These are phyloP conservation scores for Acacia confusa DNA, from an alignment of 306 rosid species.

Conservation along the genomic window DNA sequence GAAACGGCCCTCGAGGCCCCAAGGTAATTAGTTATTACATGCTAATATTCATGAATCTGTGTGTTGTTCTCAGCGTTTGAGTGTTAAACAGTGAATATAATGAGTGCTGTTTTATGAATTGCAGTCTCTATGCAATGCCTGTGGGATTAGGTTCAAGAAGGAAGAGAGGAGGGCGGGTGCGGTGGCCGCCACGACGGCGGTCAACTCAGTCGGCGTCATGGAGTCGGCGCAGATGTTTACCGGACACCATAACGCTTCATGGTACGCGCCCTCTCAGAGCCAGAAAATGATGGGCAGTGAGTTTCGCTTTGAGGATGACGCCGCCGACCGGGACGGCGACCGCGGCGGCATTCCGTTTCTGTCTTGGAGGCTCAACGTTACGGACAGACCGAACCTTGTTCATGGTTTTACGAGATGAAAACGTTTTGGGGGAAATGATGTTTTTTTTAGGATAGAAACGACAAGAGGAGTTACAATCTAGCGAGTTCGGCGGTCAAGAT, in stretches of 20 bases:
- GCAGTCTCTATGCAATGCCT: constrained; percentile 97
- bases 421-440: not conserved
- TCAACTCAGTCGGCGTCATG: constrained; percentile 33
- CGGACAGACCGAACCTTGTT: constrained; percentile 85
- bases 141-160: constrained; percentile 96
- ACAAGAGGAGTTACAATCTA: constrained; percentile 13
- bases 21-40: constrained; percentile 48
- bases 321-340: constrained; percentile 37
- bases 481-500: constrained; percentile 35
- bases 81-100: not conserved
- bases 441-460: not conserved
- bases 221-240: constrained; percentile 49
- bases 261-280: constrained; percentile 51
- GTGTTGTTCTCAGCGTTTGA: not conserved
- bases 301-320: constrained; percentile 53
- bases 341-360: constrained; percentile 75
- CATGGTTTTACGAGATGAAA: constrained; percentile 89
- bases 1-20: constrained; percentile 97
- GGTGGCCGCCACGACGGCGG: constrained; percentile 45
- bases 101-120: not conserved
- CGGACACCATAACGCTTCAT: constrained; percentile 43
- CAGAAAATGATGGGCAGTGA: constrained; percentile 66
- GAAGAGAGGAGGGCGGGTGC: constrained; percentile 87
- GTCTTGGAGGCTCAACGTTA: constrained; percentile 88
- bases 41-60: not conserved